Conservation (phyloP, 2,329 filamentous ascomycete species). For the Decorospora gaudefroyi region DNA sequence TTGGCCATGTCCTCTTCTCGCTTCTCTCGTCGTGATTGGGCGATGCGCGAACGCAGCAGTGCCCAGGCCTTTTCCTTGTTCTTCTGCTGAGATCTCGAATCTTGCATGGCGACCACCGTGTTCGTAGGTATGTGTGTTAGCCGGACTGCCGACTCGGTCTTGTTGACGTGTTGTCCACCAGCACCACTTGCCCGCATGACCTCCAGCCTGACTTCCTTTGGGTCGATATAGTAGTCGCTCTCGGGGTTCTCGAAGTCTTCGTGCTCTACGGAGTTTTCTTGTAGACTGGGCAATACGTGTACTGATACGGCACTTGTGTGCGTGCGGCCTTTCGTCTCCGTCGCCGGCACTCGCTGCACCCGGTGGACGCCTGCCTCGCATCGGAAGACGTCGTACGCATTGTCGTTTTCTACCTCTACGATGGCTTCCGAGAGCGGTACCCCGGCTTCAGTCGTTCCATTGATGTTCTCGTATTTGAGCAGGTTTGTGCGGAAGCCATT, state of each 20-base stretch:
- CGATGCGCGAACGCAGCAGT: slow-evolving; percentile 78
- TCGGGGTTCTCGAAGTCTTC: slow-evolving; percentile 78
- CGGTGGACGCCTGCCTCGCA: slow-evolving; percentile 93
- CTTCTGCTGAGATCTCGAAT: slow-evolving; percentile 84
- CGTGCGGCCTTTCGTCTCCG: slow-evolving; percentile 86
- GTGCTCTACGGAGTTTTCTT: slow-evolving; percentile 56
- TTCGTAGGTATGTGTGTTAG: slow-evolving; percentile 89
- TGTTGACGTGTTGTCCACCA: slow-evolving; percentile 97
- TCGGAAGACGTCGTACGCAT: slow-evolving; percentile 80
- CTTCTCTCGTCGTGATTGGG: slow-evolving; percentile 76
- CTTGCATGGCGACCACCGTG: slow-evolving; percentile 88
- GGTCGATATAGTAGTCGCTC: slow-evolving; percentile 89
- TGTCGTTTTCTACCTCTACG: slow-evolving; percentile 75
- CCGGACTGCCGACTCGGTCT: slow-evolving; percentile 92
- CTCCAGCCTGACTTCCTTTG: slow-evolving; percentile 79
- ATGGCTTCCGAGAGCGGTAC: slow-evolving; percentile 82
- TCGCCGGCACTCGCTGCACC: slow-evolving; percentile 89
- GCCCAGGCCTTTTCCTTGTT: slow-evolving; percentile 90
- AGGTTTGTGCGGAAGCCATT: slow-evolving; percentile 68
- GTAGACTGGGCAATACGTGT: slow-evolving; percentile 86
- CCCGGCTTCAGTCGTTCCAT: slow-evolving; percentile 65
- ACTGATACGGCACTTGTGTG: slow-evolving; percentile 93
- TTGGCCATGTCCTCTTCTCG: slow-evolving; percentile 78
- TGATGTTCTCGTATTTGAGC: slow-evolving; percentile 78
- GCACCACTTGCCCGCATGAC: slow-evolving; percentile 92